These are phyloP conservation scores for Trichoderma sp. DNA, from an alignment of 2,329 filamentous ascomycete genomes.

Conservation along the genomic window DNA sequence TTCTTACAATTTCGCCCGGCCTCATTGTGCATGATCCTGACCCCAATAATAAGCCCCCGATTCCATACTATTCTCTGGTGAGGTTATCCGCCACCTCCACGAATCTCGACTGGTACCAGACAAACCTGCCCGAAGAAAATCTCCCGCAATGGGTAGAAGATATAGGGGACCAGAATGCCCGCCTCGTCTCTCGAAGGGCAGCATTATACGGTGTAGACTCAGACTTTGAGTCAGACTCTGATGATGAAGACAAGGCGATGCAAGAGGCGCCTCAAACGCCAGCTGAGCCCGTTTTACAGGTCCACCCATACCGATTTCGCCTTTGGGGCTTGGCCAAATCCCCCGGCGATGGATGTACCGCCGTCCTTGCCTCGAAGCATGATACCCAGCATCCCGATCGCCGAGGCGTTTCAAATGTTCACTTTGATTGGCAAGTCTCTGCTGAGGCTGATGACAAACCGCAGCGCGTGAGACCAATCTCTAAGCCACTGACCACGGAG, in stretches of 20 bases:
- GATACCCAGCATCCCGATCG: slow-evolving; percentile 52
- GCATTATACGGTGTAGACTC: slow-evolving; percentile 41
- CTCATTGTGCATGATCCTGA: slow-evolving; percentile 46
- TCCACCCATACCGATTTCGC: slow-evolving; percentile 52
- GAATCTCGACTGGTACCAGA: slow-evolving; percentile 56
- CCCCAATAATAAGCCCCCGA: slow-evolving; percentile 28
- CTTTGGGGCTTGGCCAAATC: slow-evolving; percentile 56
- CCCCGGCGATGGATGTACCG: slow-evolving; percentile 53
- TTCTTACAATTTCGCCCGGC: slow-evolving; percentile 30
- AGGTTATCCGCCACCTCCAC: slow-evolving; percentile 54
- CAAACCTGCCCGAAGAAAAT: slow-evolving; percentile 42
- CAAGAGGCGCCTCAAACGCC: slow-evolving; percentile 18
- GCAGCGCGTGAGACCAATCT: background rate
- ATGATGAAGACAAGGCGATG: slow-evolving; percentile 25
- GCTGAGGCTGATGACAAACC: slow-evolving; percentile 18
- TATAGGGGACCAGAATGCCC: slow-evolving; percentile 46
- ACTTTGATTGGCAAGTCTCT: slow-evolving; percentile 39
- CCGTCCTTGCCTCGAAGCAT: slow-evolving; percentile 52
- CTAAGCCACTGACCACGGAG: slow-evolving; percentile 51
- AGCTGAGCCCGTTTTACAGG: slow-evolving; percentile 38
- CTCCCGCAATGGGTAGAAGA: slow-evolving; percentile 50
- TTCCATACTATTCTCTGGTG: slow-evolving; percentile 53
- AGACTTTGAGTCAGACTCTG: slow-evolving; percentile 30
- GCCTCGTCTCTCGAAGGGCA: slow-evolving; percentile 47
- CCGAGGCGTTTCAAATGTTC: slow-evolving; percentile 38